A percentile compares a stretch with the other conserved stretches of the same genome.
Evolutionary conservation across 2,329 filamentous ascomycete genomes (phyloP).

Genomic region (Ophiosphaerella herpotricha): DNA sequence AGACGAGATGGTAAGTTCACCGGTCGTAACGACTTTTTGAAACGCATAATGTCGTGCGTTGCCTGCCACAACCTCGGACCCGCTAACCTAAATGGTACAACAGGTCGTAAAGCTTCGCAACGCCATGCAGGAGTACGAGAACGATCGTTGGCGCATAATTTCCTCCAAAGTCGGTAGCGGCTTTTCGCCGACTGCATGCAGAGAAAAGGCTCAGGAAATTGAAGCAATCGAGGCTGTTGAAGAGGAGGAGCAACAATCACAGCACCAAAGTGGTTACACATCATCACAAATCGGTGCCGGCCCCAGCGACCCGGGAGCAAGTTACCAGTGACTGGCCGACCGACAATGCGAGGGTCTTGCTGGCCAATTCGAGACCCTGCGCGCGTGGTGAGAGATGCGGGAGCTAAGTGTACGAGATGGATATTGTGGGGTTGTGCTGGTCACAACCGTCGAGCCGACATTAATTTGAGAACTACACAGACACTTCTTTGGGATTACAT

Average conservation of each 20-base stretch:
- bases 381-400: slow-evolving; percentile 23
- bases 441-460: slow-evolving; percentile 24
- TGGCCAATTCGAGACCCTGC: slow-evolving; percentile 30
- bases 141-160: slow-evolving; percentile 91
- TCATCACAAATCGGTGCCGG: slow-evolving; percentile 37
- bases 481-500: slow-evolving; percentile 17
- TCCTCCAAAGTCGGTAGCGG: slow-evolving; percentile 89
- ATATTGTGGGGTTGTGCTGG: slow-evolving; percentile 36
- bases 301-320: slow-evolving; percentile 36
- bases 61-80: slow-evolving; percentile 31
- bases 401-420: neutral
- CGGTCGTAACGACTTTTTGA: slow-evolving; percentile 26
- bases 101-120: slow-evolving; percentile 78
- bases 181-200: slow-evolving; percentile 85
- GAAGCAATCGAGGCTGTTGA: slow-evolving; percentile 33
- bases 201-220: slow-evolving; percentile 75
- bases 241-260: slow-evolving; percentile 24
- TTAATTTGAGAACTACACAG: slow-evolving; percentile 10
- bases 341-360: slow-evolving; percentile 14
- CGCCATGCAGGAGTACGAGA: slow-evolving; percentile 82
- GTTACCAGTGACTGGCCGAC: slow-evolving; percentile 45
- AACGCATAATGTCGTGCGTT: slow-evolving; percentile 43
- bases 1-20: slow-evolving; percentile 77
- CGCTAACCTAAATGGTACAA: slow-evolving; percentile 40
- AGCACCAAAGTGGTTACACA: slow-evolving; percentile 37